Conservation (phyloP, 371 early-diverging fungal species). For the Syncephalastrum monosporum region DNA sequence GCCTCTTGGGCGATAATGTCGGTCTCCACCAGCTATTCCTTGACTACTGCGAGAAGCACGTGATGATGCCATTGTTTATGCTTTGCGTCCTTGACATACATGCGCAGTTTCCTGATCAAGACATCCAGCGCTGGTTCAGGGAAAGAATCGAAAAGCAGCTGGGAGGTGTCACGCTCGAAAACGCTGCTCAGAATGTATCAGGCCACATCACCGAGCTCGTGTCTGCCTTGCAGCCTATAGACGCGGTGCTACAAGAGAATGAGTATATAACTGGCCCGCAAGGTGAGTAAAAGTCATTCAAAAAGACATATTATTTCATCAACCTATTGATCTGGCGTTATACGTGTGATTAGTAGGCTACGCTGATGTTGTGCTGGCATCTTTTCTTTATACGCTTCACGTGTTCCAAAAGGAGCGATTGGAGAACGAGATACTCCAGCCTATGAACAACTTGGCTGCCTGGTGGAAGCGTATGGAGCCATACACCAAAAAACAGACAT, state of each 20-base stretch:
- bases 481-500: not conserved
- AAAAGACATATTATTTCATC: too few species aligned
- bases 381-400: not conserved
- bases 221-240: not conserved
- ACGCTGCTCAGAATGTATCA: not conserved
- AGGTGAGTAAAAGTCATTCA: constrained; percentile 4
- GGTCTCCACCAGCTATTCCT: constrained; percentile 8
- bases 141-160: constrained; percentile 5
- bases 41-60: constrained; percentile 1
- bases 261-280: constrained; percentile 4
- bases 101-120: not conserved
- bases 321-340: too few species aligned
- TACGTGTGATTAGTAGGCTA: not conserved
- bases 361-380: constrained; percentile 12
- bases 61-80: constrained; percentile 1
- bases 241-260: not conserved
- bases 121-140: constrained; percentile 9
- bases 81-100: not conserved
- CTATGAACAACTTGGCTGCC: not conserved
- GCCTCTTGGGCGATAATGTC: constrained; percentile 5
- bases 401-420: constrained; percentile 3
- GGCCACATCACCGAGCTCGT: not conserved
- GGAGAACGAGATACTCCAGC: not conserved
- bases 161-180: constrained; percentile 2
- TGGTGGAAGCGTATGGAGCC: constrained; percentile 4